Conservation (phyloP, 2,329 filamentous ascomycete genomes). For the Alternaria brassicicola region DNA sequence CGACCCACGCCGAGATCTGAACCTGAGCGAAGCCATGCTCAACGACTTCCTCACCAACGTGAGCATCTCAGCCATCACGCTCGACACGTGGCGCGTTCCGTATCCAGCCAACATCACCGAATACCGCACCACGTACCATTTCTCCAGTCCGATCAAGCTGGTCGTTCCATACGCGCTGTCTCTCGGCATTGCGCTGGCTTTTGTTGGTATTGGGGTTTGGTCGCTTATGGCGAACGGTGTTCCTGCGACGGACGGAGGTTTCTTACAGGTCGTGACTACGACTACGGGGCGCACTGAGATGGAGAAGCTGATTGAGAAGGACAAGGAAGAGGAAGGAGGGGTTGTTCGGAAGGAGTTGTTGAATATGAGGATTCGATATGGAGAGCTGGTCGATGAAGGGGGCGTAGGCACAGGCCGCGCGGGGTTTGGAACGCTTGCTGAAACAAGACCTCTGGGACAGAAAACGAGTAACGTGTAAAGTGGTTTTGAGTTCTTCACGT, state of each 20-base stretch:
- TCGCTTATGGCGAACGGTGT: constrained; percentile 9
- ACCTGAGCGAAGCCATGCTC: constrained; percentile 12
- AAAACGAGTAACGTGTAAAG: background rate
- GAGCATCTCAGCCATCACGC: constrained; percentile 14
- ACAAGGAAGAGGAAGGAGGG: background rate
- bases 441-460: background rate
- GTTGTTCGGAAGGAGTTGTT: background rate
- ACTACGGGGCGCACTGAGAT: constrained; percentile 14
- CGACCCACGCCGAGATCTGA: background rate
- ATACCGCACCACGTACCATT: constrained; percentile 11
- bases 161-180: constrained; percentile 15
- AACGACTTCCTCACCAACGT: constrained; percentile 15
- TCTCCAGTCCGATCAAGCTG: constrained; percentile 5
- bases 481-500: too few species aligned
- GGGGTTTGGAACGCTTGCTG: constrained; percentile 14
- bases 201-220: constrained; percentile 6
- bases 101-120: constrained; percentile 5
- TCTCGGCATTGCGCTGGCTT: background rate
- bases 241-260: constrained; percentile 13
- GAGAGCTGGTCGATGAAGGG: background rate
- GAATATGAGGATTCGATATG: constrained; percentile 9
- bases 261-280: constrained; percentile 19
- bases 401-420: background rate
- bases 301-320: constrained; percentile 1
- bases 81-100: background rate